Evolutionary conservation across 352 stramenopile genomes (phyloP).

Genomic region (Pythium pyrilobum): DNA sequence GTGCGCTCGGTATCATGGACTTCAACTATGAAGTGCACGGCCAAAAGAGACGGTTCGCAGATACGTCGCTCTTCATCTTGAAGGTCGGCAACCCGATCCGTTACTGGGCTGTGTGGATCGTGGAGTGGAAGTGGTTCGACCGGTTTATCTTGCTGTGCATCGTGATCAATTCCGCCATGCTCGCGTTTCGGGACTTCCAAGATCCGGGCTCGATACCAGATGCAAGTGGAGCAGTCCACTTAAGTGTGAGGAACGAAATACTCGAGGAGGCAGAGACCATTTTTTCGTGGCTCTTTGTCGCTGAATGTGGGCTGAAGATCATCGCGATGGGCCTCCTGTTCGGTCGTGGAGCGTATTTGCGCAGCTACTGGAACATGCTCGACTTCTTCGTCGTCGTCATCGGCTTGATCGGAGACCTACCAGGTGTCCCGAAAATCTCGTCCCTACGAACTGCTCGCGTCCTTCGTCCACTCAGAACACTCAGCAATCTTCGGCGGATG

Average conservation of each 20-base stretch:
- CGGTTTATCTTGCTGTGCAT: conserved; percentile 70
- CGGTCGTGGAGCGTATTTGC: conserved; percentile 52
- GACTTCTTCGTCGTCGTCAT: conserved; percentile 83
- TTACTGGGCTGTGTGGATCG: conserved; percentile 33
- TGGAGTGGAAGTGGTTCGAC: conserved; percentile 71
- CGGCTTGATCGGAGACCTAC: conserved; percentile 32
- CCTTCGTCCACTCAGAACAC: conserved; percentile 52
- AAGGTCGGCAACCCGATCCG: conserved; percentile 29
- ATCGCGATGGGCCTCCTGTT: conserved; percentile 63
- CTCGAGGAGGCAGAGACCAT: conserved; percentile 34
- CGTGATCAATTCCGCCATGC: conserved; percentile 54
- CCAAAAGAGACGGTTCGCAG: conserved; percentile 32
- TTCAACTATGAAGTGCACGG: conserved; percentile 48
- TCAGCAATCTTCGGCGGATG: conserved; percentile 42
- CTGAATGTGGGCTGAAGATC: conserved; percentile 78
- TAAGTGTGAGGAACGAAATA: conserved; percentile 29
- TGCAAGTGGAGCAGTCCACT: conserved; percentile 12
- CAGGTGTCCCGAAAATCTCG: conserved; percentile 32
- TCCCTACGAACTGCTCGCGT: conserved; percentile 36
- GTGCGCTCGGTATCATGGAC: conserved; percentile 33
- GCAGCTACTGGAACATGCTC: conserved; percentile 77
- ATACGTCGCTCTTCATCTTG: conserved; percentile 35
- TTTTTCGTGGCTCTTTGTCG: conserved; percentile 61
- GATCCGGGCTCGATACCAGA: conserved; percentile 30
- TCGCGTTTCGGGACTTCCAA: conserved; percentile 56